These are phyloP conservation scores for Thraustotheca clavata DNA, from an alignment of 352 stramenopile genomes.

Conservation along the genomic window DNA sequence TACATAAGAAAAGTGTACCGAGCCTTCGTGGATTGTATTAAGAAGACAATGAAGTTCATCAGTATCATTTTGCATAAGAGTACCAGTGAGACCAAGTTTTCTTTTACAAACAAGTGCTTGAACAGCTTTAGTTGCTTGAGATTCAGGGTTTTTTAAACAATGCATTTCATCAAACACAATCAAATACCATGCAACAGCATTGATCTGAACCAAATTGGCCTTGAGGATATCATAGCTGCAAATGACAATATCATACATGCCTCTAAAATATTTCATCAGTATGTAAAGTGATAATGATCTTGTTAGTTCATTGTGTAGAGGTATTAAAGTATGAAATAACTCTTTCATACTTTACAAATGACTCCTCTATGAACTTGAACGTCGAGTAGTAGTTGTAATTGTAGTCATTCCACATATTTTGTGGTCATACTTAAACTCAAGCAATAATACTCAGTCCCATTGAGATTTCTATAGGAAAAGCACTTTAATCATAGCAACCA, in stretches of 20 bases:
- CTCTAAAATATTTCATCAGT: no score
- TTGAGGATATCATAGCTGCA: constrained; percentile 65
- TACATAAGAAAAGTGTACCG: constrained; percentile 1
- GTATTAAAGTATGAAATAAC: no score
- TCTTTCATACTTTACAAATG: no score
- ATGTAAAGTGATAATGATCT: no score
- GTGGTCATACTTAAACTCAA: constrained; percentile 15
- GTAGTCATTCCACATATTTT: no score
- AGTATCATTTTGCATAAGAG: constrained; percentile 29
- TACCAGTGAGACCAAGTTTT: constrained; percentile 18
- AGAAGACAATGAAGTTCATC: constrained; percentile 74
- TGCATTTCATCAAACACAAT: constrained; percentile 87
- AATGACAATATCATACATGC: constrained; percentile 70
- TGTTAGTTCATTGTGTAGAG: no score
- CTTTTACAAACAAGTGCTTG: constrained; percentile 6
- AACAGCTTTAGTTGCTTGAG: constrained; percentile 16
- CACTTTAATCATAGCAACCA: no score
- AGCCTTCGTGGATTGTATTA: constrained; percentile 39
- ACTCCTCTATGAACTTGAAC: no score
- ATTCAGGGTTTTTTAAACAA: constrained; percentile 68
- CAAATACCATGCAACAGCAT: constrained; percentile 31
- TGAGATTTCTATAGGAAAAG: no score
- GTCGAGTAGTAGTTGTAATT: no score
- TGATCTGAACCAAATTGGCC: not conserved
- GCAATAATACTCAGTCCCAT: no score